Percentiles rank a stretch among this genome's conserved stretches.
These are phyloP conservation scores for Ophiostoma sp. DNA, from an alignment of 2,329 filamentous ascomycete genomes.

Conservation along the genomic window DNA sequence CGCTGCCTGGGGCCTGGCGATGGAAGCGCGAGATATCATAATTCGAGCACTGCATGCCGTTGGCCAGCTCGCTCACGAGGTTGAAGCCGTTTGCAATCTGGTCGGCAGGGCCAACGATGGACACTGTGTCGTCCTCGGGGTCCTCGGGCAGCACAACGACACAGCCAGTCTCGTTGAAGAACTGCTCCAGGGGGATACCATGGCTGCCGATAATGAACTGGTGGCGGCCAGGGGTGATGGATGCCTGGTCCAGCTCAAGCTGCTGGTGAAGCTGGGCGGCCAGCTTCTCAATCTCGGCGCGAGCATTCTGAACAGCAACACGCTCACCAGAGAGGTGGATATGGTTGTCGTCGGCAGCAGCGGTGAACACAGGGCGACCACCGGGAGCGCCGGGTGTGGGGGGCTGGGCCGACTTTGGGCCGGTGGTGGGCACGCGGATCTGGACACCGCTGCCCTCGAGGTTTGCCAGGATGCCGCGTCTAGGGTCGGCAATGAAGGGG, in stretches of 20 bases:
- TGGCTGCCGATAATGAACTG: slow-evolving; percentile 90
- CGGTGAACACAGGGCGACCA: slow-evolving; percentile 62
- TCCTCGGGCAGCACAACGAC: slow-evolving; percentile 73
- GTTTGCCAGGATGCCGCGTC: slow-evolving; percentile 60
- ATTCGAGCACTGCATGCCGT: slow-evolving; percentile 76
- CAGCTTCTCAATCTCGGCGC: slow-evolving; percentile 72
- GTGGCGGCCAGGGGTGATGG: slow-evolving; percentile 80
- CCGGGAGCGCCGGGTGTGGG: slow-evolving; percentile 57
- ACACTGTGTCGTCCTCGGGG: slow-evolving; percentile 75
- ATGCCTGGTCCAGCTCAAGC: slow-evolving; percentile 70
- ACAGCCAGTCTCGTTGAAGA: slow-evolving; percentile 86
- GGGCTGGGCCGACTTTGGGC: slow-evolving; percentile 66
- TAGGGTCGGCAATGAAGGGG: slow-evolving; percentile 82
- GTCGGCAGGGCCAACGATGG: slow-evolving; percentile 73
- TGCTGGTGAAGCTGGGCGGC: slow-evolving; percentile 70
- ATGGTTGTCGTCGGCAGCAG: slow-evolving; percentile 61
- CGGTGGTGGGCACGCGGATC: slow-evolving; percentile 76
- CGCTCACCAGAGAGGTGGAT: slow-evolving; percentile 87
- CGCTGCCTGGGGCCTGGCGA: slow-evolving; percentile 63
- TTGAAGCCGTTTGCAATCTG: slow-evolving; percentile 70
- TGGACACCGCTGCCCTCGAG: slow-evolving; percentile 73
- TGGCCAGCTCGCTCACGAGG: slow-evolving; percentile 81
- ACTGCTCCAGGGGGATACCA: slow-evolving; percentile 74
- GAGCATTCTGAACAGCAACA: slow-evolving; percentile 69
- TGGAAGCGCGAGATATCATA: slow-evolving; percentile 80